Base-by-base conservation (phyloP, 1,284 basidiomycete species). In the Paramarasmius palmivorus region DNA sequence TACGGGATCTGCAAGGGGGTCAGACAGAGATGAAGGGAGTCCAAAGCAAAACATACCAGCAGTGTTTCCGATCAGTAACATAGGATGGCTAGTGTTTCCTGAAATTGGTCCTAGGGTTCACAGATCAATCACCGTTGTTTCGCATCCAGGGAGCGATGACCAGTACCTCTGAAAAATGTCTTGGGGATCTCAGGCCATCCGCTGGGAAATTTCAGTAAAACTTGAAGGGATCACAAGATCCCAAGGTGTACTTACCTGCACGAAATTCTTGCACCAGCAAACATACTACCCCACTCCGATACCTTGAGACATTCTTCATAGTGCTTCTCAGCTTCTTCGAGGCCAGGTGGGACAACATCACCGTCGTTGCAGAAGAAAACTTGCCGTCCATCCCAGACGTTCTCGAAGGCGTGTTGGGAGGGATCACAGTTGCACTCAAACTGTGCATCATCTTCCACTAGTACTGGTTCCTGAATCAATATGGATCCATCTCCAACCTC, bases 351-450 rank as follows among this genome's bases (percentile, higher is more conserved):
- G n/a, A 60, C 54, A 3, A 37, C 50, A 17, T 26, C 47, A 2
- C 49, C 59, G 25, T 63, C 62, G 26, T 61, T n/a, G 34, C 62
- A 61, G 0, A 39, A 5, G 3, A 62, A 52, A 5, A 46, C 53
- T 19, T 17, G 8, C 23, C 25, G 9, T 17, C 5, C 22, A 26
- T 23, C 32, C 17, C 22, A 3, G n/a, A 29, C 10, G 32, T 17
- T 14, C 8, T 32, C 29, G 29, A 32, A 40, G 15, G 8, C 22
- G 32, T 26, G 25, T 29, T 25, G 9, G 7, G 10, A n/a, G n/a
- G n/a, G 25, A 23, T 25, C n/a, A 19, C 44, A 46, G 15, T 20
- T 9, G 23, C 44, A 46, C 19, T 25, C 2, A 46, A 46, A 46
- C 22, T 2, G 12, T n/a, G n/a, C n/a, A 49, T 39, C 57, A 17